Evolutionary conservation across 208 protist species (phyloP), one percentile per base, ranked within the genome.

Genomic region (Hexamita inflata): DNA sequence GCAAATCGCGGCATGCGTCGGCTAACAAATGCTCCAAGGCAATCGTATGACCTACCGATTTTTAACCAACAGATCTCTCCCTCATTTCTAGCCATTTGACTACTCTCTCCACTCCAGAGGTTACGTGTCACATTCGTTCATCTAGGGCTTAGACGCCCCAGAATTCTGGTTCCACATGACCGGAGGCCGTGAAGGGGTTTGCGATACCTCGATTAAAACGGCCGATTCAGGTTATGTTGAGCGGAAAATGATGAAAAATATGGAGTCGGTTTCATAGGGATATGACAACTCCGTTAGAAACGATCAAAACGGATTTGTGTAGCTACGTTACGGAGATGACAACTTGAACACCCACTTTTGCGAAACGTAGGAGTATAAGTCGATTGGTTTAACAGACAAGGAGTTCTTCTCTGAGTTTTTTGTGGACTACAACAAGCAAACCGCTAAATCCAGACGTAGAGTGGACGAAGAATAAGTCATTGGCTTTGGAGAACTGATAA

Each of bases 91-190:
- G 9, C 42, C 15, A 66, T 58, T 32, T 29, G 4, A 32, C 7
- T 68, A 73, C 9, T 28, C 32, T 26, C 60, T 60, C 15, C 2
- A 42, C 34, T 89, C 94, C 29, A 95, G 95, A 79, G 96, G 96
- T 32, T 99, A 99, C 79, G 95, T 98, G 7, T 82, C 81, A 1
- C 98, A 94, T 82, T 93, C 88, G 76, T 99, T 99, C 86, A 98
- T 90, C 85, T 91, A 92, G 1, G 96, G 95, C 24, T 82, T 99
- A 9, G 88, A 84, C 13, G 90, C 95, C 35, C 93, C 90, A 1
- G 96, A 99, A 85, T 99, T 98, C 82, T 98, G 97, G 80, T 98
- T 98, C 82, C 96, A 99, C 83, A 97, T 95, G 34, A 98, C 98
- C 93, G 94, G 70, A 39, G 76, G 75, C 38, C 41, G 77, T 73